Evolutionary conservation across 2,329 filamentous ascomycete species (phyloP).

Genomic region (Rasamsonia emersonii): DNA sequence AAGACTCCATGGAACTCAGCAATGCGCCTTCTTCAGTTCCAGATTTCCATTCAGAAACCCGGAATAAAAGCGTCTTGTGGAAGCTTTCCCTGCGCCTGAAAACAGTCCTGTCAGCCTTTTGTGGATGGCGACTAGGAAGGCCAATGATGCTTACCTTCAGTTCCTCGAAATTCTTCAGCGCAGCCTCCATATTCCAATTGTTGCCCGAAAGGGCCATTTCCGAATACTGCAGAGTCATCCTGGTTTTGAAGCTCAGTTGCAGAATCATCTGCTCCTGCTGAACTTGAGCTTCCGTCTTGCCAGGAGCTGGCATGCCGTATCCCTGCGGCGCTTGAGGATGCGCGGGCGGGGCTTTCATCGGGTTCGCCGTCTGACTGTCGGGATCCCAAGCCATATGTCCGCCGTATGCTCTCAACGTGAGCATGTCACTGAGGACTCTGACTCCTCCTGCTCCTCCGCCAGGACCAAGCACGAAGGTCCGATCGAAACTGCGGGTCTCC

Average conservation of each 20-base stretch:
- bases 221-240: slow-evolving; percentile 71
- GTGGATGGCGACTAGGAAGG: neutral
- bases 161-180: slow-evolving; percentile 64
- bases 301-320: slow-evolving; percentile 33
- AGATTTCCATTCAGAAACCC: slow-evolving; percentile 3
- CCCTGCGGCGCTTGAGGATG: slow-evolving; percentile 26
- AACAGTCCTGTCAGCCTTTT: slow-evolving; percentile 13
- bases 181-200: slow-evolving; percentile 70
- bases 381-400: slow-evolving; percentile 44
- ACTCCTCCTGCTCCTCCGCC: slow-evolving; percentile 58
- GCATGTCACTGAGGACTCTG: slow-evolving; percentile 70
- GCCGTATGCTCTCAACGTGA: slow-evolving; percentile 62
- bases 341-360: slow-evolving; percentile 11
- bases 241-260: slow-evolving; percentile 67
- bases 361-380: slow-evolving; percentile 30
- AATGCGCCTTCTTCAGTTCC: neutral
- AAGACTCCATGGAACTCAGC: too few species aligned
- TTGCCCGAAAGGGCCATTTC: slow-evolving; percentile 72
- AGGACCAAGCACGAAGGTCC: slow-evolving; percentile 70
- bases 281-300: slow-evolving; percentile 41
- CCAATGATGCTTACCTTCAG: slow-evolving; percentile 50
- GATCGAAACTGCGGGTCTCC: slow-evolving; percentile 67
- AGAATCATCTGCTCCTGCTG: slow-evolving; percentile 61
- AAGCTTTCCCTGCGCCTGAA: slow-evolving; percentile 33
- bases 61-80: slow-evolving; percentile 43